These are phyloP conservation scores for Penicillium sp. DNA, from an alignment of 2,329 filamentous ascomycete species.

Conservation along the genomic window DNA sequence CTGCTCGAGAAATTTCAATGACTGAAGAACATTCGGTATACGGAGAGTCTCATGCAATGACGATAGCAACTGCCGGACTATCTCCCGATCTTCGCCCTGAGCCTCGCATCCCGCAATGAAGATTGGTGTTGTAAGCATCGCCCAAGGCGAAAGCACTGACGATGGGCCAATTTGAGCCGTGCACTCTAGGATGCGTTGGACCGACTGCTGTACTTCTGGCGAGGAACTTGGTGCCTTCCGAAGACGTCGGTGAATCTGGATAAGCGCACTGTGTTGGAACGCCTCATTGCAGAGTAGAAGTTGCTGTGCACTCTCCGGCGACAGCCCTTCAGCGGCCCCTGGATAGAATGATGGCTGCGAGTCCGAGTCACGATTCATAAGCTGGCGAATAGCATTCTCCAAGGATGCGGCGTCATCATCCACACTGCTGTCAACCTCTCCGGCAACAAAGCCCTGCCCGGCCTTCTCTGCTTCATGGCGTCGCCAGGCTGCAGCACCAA, in stretches of 20 bases:
- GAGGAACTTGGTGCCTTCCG: slow-evolving; percentile 32
- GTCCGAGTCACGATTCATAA: slow-evolving; percentile 34
- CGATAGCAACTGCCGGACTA: slow-evolving; percentile 32
- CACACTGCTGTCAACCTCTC: slow-evolving; percentile 21
- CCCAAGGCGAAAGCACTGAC: slow-evolving; percentile 41
- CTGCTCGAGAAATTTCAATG: slow-evolving; percentile 41
- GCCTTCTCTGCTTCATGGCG: slow-evolving; percentile 21
- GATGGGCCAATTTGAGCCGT: slow-evolving; percentile 39
- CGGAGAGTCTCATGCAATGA: slow-evolving; percentile 40
- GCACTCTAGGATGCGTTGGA: slow-evolving; percentile 40
- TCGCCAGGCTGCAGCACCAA: slow-evolving; percentile 38
- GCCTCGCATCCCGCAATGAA: slow-evolving; percentile 46
- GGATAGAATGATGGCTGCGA: slow-evolving; percentile 36
- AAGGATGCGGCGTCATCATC: slow-evolving; percentile 32
- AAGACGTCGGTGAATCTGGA: slow-evolving; percentile 42
- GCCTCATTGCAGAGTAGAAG: slow-evolving; percentile 43
- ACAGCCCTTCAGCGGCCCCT: slow-evolving; percentile 33
- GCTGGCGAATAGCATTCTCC: slow-evolving; percentile 33
- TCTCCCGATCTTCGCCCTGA: slow-evolving; percentile 35
- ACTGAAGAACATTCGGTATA: slow-evolving; percentile 43
- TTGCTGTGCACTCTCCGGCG: slow-evolving; percentile 33
- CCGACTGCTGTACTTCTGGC: slow-evolving; percentile 34
- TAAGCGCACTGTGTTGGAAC: slow-evolving; percentile 44
- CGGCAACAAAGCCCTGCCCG: slow-evolving; percentile 14
- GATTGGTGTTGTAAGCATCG: slow-evolving; percentile 43